Base-by-base conservation (phyloP, 257 asterid species). In the Fraxinus cuspidata region DNA sequence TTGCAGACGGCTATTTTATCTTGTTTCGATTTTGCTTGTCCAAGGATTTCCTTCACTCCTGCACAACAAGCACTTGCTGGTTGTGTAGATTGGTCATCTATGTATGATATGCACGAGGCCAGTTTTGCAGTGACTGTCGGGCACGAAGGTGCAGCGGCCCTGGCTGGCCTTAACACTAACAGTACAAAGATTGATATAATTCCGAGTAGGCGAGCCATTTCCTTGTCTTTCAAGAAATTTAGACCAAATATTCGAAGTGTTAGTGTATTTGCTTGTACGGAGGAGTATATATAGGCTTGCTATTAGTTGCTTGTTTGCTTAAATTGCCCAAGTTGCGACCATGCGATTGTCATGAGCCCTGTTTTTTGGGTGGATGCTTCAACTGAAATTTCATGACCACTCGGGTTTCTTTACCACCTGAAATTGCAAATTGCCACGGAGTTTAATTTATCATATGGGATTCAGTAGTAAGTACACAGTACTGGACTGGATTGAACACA, bases 1-100 rank as follows among this genome's bases (percentile, higher is more conserved):
- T 72, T 72, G 75, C 75, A 72, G 64, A 72, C 8, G 4, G 65
- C 42, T 27, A 23, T 27, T 72, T 7, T 72, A 42, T 72, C 75
- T 27, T 31, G 65, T 44, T 74, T 25, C 7, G 47, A 49, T 18
- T 7, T 56, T 34, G 47, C 25, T 21, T 53, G 16, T 29, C 15
- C 34, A 1, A n/a, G 49, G 1, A 58, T 16, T 11, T 0, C 31
- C 56, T 56, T 74, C 68, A 74, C 71, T 21, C 78, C 71, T 8
- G 34, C 21, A 23, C 78, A 74, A n/a, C 78, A 74, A 74, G 5
- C 27, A 15, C 38, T 11, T 19, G 70, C 1, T 27, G 71, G 71
- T n/a, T 34, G 13, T 8, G 25, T 18, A 21, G 31, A 28, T 3
- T 32, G 3, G 15, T 32, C 70, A 4, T 74, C 70, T 28, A 74